Evolutionary conservation across 2,329 filamentous ascomycete species (phyloP), one percentile per base, ranked within the genome.

Genomic region (Aspergillus glaucus): DNA sequence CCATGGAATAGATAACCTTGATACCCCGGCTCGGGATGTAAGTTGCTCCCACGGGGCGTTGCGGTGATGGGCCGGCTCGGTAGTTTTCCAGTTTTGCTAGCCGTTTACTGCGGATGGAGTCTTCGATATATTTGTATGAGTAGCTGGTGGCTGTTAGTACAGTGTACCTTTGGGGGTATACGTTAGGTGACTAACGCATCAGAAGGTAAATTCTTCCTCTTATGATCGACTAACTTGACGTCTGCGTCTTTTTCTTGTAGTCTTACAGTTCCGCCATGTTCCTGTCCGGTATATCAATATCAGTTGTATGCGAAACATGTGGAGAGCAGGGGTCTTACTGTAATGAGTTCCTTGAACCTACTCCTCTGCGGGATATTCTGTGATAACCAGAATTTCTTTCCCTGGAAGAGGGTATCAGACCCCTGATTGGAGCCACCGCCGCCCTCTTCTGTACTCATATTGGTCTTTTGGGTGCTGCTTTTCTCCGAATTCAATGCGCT

Each of bases 51-150:
- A 72, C 65, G 15, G 71, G 71, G 44, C 80, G 73, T 19, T 71
- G 63, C 37, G 55, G 50, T 6, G 66, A 63, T 9, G 75, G 71
- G 6, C 77, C 77, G 42, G 74, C 74, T 12, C 59, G 64, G 57
- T 81, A 71, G 12, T 68, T 54, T 46, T 76, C 70, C 1, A 76
- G 66, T 50, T 78, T 67, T 46, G 76, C 72, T 5, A 83, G 56
- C 34, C 62, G 59, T 7, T 75, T 75, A 12, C 74, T 65, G 15
- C 66, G 62, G 46, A 84, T 65, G 0, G 79, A 83, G 36, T 69
- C 60, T 39, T 82, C 77, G 43, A 86, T 72, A 60, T 77, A 84
- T 49, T 68, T 73, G 59, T 79, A 85, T 1, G 79, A 82, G 53
- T 79, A 73, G 4, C 74, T 76, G 41, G 10, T 12, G 22, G 43